These are phyloP conservation scores for Hydrangea macrophylla DNA, from an alignment of 148 eudicot genomes.

Conservation along the genomic window DNA sequence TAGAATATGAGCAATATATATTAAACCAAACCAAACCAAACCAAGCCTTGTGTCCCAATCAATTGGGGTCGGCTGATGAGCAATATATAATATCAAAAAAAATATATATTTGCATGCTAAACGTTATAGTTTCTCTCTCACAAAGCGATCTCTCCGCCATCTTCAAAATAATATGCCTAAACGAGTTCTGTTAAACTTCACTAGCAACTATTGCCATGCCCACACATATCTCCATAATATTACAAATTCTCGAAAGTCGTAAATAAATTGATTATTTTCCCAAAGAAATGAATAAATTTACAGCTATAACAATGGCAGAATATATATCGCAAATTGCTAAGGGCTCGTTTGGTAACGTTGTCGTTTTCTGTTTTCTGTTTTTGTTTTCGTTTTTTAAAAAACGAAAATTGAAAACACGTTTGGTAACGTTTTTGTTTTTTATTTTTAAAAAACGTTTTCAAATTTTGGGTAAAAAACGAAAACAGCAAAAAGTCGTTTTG, in stretches of 20 bases:
- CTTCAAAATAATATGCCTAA: neutral
- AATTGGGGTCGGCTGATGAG: no score
- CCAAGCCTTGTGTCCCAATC: no score
- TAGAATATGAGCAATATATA: constrained; percentile 12
- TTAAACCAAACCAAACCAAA: neutral
- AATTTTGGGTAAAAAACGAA: no score
- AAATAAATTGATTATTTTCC: neutral
- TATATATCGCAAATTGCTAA: neutral
- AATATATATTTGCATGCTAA: neutral
- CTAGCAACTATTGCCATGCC: neutral
- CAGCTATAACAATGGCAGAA: neutral
- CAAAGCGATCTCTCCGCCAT: neutral
- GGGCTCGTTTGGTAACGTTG: no score
- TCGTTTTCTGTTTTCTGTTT: no score
- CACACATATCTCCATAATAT: constrained; percentile 5
- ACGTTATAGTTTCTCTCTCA: neutral
- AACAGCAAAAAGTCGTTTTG: no score
- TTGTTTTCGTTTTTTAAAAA: no score
- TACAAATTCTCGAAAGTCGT: neutral
- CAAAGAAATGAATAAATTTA: neutral
- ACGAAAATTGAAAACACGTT: no score
- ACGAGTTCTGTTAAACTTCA: neutral
- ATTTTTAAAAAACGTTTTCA: no score
- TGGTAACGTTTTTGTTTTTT: no score
- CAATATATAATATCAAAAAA: no score